Evolutionary conservation across 441 rosid species (phyloP).

Genomic region (Erodium chrysanthum): DNA sequence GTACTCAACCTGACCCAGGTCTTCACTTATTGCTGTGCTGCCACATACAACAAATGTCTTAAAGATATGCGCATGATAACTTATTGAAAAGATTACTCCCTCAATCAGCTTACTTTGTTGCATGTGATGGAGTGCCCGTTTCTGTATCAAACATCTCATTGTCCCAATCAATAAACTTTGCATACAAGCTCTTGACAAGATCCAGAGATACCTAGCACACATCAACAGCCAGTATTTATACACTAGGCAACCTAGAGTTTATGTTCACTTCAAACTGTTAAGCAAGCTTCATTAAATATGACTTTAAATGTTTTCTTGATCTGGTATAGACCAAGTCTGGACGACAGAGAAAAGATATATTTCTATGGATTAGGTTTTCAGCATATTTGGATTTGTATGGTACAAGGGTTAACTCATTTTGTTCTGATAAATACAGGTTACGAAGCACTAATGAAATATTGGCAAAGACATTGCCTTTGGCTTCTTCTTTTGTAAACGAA

Average conservation of each 20-base stretch:
- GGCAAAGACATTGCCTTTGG: constrained; percentile 1
- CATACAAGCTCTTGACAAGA: constrained; percentile 92
- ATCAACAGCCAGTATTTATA: constrained; percentile 3
- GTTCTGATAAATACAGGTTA: neutral
- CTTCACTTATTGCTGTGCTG: constrained; percentile 99
- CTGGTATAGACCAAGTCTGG: neutral
- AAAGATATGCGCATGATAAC: constrained; percentile 17
- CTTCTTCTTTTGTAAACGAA: neutral
- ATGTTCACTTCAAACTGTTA: neutral
- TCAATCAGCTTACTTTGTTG: constrained; percentile 67
- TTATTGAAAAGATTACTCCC: constrained; percentile 11
- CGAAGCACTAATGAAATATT: neutral
- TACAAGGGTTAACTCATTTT: too few relatives aligned
- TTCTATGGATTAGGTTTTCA: neutral
- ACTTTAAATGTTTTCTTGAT: neutral
- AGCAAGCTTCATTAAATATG: neutral
- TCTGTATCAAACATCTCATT: constrained; percentile 81
- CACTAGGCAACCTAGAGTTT: neutral
- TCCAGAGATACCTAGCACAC: constrained; percentile 82
- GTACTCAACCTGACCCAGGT: constrained; percentile 98
- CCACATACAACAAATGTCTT: constrained; percentile 39
- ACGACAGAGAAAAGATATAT: neutral
- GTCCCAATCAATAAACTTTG: constrained; percentile 99
- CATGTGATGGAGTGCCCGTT: constrained; percentile 71
- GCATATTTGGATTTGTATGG: too few relatives aligned